A percentile compares a stretch with the other conserved stretches of the same genome.
Conservation (phyloP, 176 grass and related monocot genomes). For the Puya raimondii region DNA sequence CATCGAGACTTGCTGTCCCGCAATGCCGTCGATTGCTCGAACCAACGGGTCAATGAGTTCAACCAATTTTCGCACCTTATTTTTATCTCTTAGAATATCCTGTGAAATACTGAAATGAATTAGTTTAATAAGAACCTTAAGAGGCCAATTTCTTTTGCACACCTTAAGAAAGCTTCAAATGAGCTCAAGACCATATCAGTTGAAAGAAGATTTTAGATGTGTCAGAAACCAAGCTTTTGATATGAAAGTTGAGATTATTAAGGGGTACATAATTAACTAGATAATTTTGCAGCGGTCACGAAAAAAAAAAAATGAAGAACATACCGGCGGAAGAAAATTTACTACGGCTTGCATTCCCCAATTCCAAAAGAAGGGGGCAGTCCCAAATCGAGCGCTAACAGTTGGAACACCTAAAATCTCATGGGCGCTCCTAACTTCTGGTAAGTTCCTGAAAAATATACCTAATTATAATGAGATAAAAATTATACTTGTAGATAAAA, state of each 20-base stretch:
- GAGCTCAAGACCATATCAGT: background rate
- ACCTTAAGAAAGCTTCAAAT: background rate
- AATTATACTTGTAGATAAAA: background rate
- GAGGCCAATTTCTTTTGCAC: background rate
- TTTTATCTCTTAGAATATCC: conserved; percentile 76
- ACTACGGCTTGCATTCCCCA: conserved; percentile 94
- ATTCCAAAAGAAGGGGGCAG: conserved; percentile 94
- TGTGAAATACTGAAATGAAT: conserved; percentile 19
- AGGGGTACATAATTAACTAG: too few relatives aligned
- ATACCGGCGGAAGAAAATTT: conserved; percentile 68
- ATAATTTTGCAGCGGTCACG: background rate
- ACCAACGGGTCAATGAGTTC: conserved; percentile 59
- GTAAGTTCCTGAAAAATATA: conserved; percentile 72
- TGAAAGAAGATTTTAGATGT: background rate
- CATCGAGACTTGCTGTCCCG: conserved; percentile 64
- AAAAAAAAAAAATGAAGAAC: conserved; percentile 11
- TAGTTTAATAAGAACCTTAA: background rate
- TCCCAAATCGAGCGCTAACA: conserved; percentile 93
- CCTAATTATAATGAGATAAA: background rate
- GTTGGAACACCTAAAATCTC: conserved; percentile 78
- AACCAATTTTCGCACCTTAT: conserved; percentile 52
- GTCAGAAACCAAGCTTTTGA: background rate
- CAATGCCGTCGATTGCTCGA: conserved; percentile 65
- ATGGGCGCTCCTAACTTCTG: conserved; percentile 75
- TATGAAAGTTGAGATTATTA: background rate